phyloP scores from a whole-genome alignment of 805 yeast species.

The Metschnikowia reukaufii region DNA sequence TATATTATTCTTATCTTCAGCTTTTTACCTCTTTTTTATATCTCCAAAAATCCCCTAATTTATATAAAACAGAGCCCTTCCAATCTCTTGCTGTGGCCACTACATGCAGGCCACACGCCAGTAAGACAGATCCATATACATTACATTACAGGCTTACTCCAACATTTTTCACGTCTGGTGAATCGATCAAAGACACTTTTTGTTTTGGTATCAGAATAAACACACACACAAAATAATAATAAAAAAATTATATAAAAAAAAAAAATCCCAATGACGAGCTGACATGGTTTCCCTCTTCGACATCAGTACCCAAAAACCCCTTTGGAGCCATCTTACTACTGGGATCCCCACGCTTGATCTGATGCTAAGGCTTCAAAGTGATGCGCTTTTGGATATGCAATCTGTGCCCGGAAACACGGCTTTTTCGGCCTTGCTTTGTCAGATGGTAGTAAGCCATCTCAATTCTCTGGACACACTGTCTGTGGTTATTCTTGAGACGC shows the following conservation, averaged over 20 bases:
- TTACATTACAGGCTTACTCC: too few species aligned
- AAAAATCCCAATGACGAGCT: constrained; percentile 3
- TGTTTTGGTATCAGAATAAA: too few species aligned
- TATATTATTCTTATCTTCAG: too few species aligned
- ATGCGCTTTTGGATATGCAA: constrained; percentile 38
- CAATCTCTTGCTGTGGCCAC: too few species aligned
- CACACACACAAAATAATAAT: background rate
- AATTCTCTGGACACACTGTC: constrained; percentile 9
- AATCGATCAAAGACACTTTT: too few species aligned
- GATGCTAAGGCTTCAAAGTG: constrained; percentile 20
- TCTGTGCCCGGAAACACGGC: constrained; percentile 34
- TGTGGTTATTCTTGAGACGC: constrained; percentile 34
- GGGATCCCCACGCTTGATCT: constrained; percentile 31
- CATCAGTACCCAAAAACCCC: constrained; percentile 27
- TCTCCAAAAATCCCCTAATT: too few species aligned
- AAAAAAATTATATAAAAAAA: too few species aligned
- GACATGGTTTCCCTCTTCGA: constrained; percentile 35
- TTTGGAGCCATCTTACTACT: constrained; percentile 29
- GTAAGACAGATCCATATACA: too few species aligned
- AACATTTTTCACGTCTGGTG: too few species aligned
- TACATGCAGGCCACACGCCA: too few species aligned
- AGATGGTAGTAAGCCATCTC: constrained; percentile 33
- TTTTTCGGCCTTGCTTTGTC: constrained; percentile 21
- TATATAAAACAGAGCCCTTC: too few species aligned
- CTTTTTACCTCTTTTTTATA: too few species aligned